Evolutionary conservation across 805 yeast species (phyloP).

Genomic region (Jamesozyma spencerorum): DNA sequence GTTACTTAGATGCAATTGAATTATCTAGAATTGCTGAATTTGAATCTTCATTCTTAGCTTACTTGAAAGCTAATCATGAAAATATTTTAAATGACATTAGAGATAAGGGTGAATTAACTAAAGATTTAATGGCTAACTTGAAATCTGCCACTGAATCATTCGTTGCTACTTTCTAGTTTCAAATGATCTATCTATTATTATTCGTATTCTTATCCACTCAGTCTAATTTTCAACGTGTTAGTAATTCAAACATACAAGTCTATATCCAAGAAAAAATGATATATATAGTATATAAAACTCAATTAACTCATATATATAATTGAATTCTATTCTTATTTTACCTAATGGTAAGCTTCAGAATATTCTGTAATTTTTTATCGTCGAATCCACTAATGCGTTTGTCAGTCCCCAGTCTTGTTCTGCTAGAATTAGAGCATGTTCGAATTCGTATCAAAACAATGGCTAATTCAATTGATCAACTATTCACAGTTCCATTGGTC

Average conservation of each 20-base stretch:
- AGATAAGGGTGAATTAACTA: conserved; percentile 81
- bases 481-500: conserved; percentile 98
- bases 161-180: conserved; percentile 70
- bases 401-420: too few relatives aligned
- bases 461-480: conserved; percentile 89
- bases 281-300: too few relatives aligned
- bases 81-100: conserved; percentile 77
- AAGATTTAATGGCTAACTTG: conserved; percentile 78
- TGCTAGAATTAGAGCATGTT: too few relatives aligned
- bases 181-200: not conserved
- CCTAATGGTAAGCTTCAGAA: conserved; percentile 85
- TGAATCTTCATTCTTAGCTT: conserved; percentile 85
- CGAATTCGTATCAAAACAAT: too few relatives aligned
- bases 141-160: conserved; percentile 88
- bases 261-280: too few relatives aligned
- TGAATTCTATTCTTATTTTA: conserved; percentile 32
- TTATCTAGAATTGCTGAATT: conserved; percentile 80
- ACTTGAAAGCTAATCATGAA: conserved; percentile 83
- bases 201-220: not conserved
- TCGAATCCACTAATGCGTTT: too few relatives aligned
- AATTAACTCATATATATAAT: too few relatives aligned
- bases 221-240: too few relatives aligned
- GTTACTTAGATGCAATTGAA: conserved; percentile 85
- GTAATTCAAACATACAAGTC: too few relatives aligned
- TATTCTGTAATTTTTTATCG: too few relatives aligned